Evolutionary conservation across 352 stramenopile genomes (phyloP).

Genomic region (Thalassiosira tumida): DNA sequence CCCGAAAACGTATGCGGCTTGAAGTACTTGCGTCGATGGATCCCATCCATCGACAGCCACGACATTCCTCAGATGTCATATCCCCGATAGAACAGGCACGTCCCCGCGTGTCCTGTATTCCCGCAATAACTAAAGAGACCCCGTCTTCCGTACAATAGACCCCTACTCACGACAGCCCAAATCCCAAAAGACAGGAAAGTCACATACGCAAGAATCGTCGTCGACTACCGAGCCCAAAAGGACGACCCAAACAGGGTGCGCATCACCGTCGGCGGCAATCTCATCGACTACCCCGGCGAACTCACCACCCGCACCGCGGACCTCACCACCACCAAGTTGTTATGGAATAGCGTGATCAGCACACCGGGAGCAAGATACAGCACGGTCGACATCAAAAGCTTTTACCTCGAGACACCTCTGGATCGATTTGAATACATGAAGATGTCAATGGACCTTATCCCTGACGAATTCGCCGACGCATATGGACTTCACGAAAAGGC

Average conservation of each 20-base stretch:
- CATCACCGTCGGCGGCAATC: conserved; percentile 43
- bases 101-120: too few species aligned
- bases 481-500: conserved; percentile 62
- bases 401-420: conserved; percentile 55
- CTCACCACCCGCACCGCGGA: conserved; percentile 38
- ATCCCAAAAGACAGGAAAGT: conserved; percentile 51
- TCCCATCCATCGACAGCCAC: too few species aligned
- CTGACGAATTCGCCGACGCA: conserved; percentile 50
- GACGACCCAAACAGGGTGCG: conserved; percentile 49
- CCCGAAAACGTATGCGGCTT: too few species aligned
- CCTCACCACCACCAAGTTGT: conserved; percentile 48
- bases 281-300: conserved; percentile 23
- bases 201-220: conserved; percentile 73
- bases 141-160: too few species aligned
- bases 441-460: conserved; percentile 56
- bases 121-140: too few species aligned
- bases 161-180: too few species aligned
- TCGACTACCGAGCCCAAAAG: conserved; percentile 55
- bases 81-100: too few species aligned
- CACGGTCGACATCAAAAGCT: conserved; percentile 58
- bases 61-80: too few species aligned
- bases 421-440: conserved; percentile 67
- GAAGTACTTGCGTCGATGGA: too few species aligned
- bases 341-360: conserved; percentile 63
- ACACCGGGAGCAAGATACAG: conserved; percentile 50